Evolutionary conservation across 2,329 filamentous ascomycete species (phyloP), one percentile per base, ranked within the genome.

Genomic region (Zymoseptoria brevis): DNA sequence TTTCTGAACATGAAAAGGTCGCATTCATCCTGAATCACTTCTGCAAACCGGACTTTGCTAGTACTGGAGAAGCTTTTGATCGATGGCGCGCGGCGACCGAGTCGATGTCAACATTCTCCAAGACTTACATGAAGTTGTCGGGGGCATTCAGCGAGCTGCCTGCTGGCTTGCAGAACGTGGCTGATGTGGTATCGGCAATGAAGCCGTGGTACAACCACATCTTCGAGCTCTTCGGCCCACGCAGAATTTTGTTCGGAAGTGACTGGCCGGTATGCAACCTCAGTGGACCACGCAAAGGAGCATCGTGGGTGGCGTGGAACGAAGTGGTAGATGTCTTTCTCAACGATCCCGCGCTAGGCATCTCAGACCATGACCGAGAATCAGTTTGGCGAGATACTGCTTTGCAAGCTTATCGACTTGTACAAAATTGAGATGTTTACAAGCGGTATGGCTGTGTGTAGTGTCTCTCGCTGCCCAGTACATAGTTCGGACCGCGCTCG

Each of bases 251-350:
- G 87, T 96, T 94, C 74, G 92, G 87, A 22, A 92, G 88, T 64
- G 91, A 96, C 74, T 97, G 93, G 93, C 92, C 93, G 1, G 87
- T 96, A 0, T 96, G 90, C 75, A 92, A 90, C 62, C 76, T 90
- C 35, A 83, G 83, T 0, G 82, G 81, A 2, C 80, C 80, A 0
- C 75, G 74, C 0, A 79, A 79, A 50, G 76, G 80, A 53, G 74
- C 78, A 21, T 85, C 88, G 30, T 96, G 91, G 90, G 75, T 77
- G 41, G 83, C 87, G 67, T 96, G 92, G 92, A 83, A 79, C 63
- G 79, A 78, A 19, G 78, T 94, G 1, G 87, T 96, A 19, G 83
- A 87, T 62, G 78, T 78, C 63, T 79, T 89, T 66, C 82, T 91
- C 57, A 70, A 75, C 11, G 64, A 66, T 29, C 29, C 48, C 2